Percentiles rank a stretch among this genome's conserved stretches.
These are phyloP conservation scores for Ilex aquifolium DNA, from an alignment of 257 asterid species.

Conservation along the genomic window DNA sequence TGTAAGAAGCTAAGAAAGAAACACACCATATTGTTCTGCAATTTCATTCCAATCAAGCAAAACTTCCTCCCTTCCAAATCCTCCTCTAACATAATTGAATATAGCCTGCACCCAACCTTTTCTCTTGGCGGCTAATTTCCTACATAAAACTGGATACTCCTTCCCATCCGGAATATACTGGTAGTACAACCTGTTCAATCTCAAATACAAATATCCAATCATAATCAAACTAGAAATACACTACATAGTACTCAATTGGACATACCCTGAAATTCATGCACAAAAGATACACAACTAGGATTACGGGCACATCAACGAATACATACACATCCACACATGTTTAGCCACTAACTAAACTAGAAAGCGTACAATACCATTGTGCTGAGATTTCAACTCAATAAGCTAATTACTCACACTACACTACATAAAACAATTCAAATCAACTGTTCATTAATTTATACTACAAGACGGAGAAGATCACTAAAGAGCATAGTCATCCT, in stretches of 20 bases:
- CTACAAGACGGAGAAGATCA: neutral
- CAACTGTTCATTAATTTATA: too few species aligned
- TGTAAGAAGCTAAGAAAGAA: neutral
- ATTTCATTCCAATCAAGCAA: slow-evolving; percentile 93
- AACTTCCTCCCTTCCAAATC: slow-evolving; percentile 44
- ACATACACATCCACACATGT: neutral
- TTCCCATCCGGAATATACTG: slow-evolving; percentile 86
- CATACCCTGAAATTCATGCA: too few species aligned
- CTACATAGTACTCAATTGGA: neutral
- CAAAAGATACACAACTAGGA: too few species aligned
- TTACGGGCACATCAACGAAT: too few species aligned
- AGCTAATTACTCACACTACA: too few species aligned
- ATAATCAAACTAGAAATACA: neutral
- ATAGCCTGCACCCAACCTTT: slow-evolving; percentile 42
- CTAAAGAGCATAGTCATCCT: too few species aligned
- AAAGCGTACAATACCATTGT: neutral
- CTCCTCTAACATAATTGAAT: slow-evolving; percentile 33
- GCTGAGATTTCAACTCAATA: too few species aligned
- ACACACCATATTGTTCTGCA: slow-evolving; percentile 69
- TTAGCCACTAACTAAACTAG: neutral
- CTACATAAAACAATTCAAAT: neutral
- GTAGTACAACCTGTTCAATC: slow-evolving; percentile 62
- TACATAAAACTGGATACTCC: slow-evolving; percentile 80
- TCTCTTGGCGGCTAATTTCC: slow-evolving; percentile 45
- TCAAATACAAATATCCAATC: slow-evolving; percentile 1